A percentile compares a stretch with the other conserved stretches of the same genome.
phyloP scores from a whole-genome alignment of 805 yeast genomes.

The Candida peoriensis region DNA sequence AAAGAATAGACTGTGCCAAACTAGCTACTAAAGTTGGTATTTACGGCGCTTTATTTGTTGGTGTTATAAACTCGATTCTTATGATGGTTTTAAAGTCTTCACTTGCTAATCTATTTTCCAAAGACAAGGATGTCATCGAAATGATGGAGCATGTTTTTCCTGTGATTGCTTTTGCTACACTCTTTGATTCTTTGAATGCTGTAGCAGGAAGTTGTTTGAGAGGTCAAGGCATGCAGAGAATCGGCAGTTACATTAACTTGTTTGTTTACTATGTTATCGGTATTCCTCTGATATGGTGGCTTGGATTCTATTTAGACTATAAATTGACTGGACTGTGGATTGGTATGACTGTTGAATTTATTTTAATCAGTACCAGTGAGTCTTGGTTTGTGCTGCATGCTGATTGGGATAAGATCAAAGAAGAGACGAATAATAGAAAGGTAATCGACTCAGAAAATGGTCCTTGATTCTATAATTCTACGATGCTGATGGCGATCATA shows the following conservation, averaged over 20 bases:
- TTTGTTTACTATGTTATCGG: constrained; percentile 68
- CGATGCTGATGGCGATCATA: constrained; percentile 1
- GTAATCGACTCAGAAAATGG: constrained; percentile 17
- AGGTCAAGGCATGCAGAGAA: constrained; percentile 79
- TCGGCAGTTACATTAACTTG: constrained; percentile 70
- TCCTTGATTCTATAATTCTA: not conserved
- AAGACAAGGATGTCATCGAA: constrained; percentile 51
- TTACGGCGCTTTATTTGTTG: constrained; percentile 36
- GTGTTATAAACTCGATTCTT: constrained; percentile 44
- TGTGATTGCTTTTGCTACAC: constrained; percentile 60
- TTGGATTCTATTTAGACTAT: constrained; percentile 48
- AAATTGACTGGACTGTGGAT: constrained; percentile 69
- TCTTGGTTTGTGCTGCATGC: constrained; percentile 37
- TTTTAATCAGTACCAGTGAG: constrained; percentile 46
- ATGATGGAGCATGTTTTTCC: constrained; percentile 53
- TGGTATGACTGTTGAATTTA: constrained; percentile 62
- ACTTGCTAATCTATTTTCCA: constrained; percentile 56
- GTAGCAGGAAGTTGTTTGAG: constrained; percentile 76
- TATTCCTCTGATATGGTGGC: constrained; percentile 53
- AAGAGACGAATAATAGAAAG: constrained; percentile 36
- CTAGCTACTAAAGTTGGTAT: constrained; percentile 41
- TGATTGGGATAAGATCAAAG: constrained; percentile 50
- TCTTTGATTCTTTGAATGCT: constrained; percentile 68
- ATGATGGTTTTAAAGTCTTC: constrained; percentile 43
- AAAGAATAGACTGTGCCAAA: constrained; percentile 40